Evolutionary conservation across 1,284 basidiomycete genomes (phyloP), one percentile per base, ranked within the genome.

Genomic region (Marasmius fiardii): DNA sequence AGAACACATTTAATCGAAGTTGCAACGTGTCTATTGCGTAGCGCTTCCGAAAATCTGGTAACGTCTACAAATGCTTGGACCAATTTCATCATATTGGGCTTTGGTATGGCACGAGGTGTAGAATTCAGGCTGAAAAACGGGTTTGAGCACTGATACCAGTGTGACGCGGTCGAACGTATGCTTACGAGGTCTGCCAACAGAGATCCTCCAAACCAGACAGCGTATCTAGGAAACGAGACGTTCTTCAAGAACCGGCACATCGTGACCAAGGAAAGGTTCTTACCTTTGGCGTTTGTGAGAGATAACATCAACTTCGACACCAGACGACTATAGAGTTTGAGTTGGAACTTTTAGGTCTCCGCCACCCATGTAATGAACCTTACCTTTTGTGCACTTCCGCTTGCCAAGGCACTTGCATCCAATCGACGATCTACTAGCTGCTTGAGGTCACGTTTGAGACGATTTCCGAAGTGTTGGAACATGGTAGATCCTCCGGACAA

Each of bases 131-230:
- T 96, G 64, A 45, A 45, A n/a, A n/a, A 23, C 16, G n/a, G 24
- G 20, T 4, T 18, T 52, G 23, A 45, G 43, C 3, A 39, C 47
- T 21, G 45, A 23, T 44, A 43, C 41, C 45, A 56, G 53, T 49
- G 60, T 63, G 44, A 48, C 37, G 47, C 44, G 26, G 28, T 26
- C 53, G 37, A 28, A 58, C 54, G 21, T 26, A 59, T 56, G 77
- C 88, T 72, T 64, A 94, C 92, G 62, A 95, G 80, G 53, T 92
- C 94, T 12, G 95, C 95, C 65, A 98, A 81, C 45, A 99, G 81
- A 4, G 92, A 94, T 39, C 97, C 97, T 65, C 97, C 97, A 67
- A 94, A 99, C 96, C 96, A 99, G 20, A 99, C 97, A 12, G 96
- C 96, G 66, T 97, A 93, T 56, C 88, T 89, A 59, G 3, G 58